Conservation (phyloP, 169 alveolate species). For the Miamiensis avidus region DNA sequence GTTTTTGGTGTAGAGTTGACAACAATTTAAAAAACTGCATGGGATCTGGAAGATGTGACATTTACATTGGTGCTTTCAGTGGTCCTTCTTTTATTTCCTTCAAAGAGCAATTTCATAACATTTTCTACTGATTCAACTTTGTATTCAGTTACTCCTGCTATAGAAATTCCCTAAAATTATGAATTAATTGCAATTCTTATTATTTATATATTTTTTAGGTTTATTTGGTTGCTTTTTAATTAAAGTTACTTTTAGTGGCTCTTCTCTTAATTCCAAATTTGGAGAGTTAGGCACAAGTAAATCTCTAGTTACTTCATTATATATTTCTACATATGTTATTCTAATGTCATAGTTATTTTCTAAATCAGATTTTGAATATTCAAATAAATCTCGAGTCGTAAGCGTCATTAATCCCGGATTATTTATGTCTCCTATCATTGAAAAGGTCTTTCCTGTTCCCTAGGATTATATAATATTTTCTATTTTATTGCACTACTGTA, state of each 20-base stretch:
- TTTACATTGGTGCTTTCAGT: slow-evolving; percentile 95
- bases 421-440: slow-evolving; percentile 80
- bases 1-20: slow-evolving; percentile 64
- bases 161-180: slow-evolving; percentile 65
- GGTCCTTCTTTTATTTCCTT: slow-evolving; percentile 94
- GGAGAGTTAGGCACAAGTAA: slow-evolving; percentile 82
- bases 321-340: slow-evolving; percentile 93
- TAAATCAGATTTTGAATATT: slow-evolving; percentile 49
- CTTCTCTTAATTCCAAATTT: slow-evolving; percentile 70
- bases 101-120: slow-evolving; percentile 83
- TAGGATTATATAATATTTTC: background rate
- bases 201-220: slow-evolving; percentile 17
- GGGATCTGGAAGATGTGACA: slow-evolving; percentile 93
- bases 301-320: slow-evolving; percentile 96
- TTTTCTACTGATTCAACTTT: slow-evolving; percentile 48
- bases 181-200: background rate
- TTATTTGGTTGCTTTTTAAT: background rate
- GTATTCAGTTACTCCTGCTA: slow-evolving; percentile 79
- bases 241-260: slow-evolving; percentile 47
- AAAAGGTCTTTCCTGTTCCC: slow-evolving; percentile 86
- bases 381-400: slow-evolving; percentile 76
- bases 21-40: slow-evolving; percentile 91
- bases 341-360: slow-evolving; percentile 69
- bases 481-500: no score
- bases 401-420: slow-evolving; percentile 74